Evolutionary conservation across 2,329 filamentous ascomycete genomes (phyloP).

Genomic region (Fusarium virguliforme): DNA sequence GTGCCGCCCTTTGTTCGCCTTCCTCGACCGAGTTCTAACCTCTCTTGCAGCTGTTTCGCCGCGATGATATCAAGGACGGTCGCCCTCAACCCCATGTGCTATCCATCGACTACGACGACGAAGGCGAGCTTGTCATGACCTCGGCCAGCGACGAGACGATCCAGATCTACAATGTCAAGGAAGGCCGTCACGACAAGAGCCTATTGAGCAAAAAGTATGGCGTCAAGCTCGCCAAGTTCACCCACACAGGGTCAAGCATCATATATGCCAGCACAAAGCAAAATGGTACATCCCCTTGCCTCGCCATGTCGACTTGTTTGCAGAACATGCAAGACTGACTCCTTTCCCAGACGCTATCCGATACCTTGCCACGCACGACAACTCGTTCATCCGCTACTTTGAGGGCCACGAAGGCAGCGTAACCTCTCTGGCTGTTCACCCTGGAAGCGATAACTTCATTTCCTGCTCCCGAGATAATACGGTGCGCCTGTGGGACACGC

Average conservation of each 20-base stretch:
- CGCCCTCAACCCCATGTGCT: constrained; percentile 77
- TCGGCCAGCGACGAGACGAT: constrained; percentile 95
- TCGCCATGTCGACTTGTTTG: neutral
- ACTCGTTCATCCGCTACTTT: constrained; percentile 97
- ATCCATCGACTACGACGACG: constrained; percentile 96
- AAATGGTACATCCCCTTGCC: constrained; percentile 72
- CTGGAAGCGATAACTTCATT: constrained; percentile 90
- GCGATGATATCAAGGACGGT: constrained; percentile 69
- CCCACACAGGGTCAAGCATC: constrained; percentile 90
- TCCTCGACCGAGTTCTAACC: neutral
- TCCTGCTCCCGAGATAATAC: constrained; percentile 94
- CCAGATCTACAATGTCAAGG: constrained; percentile 93
- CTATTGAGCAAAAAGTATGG: constrained; percentile 97
- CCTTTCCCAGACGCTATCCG: constrained; percentile 79
- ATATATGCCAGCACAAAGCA: constrained; percentile 97
- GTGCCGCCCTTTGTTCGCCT: constrained; percentile 1
- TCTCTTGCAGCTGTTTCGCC: constrained; percentile 67
- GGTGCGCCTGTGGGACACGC: constrained; percentile 90
- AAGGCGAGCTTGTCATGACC: constrained; percentile 91
- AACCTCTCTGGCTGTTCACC: constrained; percentile 87
- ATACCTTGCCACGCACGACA: constrained; percentile 93
- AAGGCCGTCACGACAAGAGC: constrained; percentile 90
- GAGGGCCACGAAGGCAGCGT: constrained; percentile 89
- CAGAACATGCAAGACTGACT: constrained; percentile 15
- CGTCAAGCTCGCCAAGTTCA: constrained; percentile 93